These are phyloP conservation scores for Pseudozyma pruni DNA, from an alignment of 1,284 basidiomycete species.

Conservation along the genomic window DNA sequence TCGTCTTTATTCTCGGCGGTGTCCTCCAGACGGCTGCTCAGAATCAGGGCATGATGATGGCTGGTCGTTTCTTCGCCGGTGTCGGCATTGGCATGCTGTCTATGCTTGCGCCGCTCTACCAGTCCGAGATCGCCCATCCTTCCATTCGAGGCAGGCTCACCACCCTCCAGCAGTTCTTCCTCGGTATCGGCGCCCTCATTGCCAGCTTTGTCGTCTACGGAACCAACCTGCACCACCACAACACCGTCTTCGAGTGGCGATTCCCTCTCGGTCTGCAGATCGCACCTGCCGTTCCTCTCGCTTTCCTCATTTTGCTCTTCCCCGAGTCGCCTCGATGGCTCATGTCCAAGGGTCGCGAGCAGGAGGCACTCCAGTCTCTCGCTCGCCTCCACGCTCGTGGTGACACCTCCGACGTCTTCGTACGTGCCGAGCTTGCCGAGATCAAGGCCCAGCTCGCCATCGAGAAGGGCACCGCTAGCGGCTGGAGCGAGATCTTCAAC, in stretches of 20 bases:
- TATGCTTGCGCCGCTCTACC: conserved; percentile 74
- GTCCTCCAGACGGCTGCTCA: conserved; percentile 71
- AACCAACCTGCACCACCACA: conserved; percentile 65
- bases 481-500: conserved; percentile 72
- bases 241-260: conserved; percentile 71
- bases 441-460: conserved; percentile 67
- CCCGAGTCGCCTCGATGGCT: conserved; percentile 74
- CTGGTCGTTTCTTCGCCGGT: conserved; percentile 74
- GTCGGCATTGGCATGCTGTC: conserved; percentile 73
- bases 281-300: conserved; percentile 72
- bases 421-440: conserved; percentile 69
- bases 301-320: conserved; percentile 72
- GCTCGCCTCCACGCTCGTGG: conserved; percentile 73
- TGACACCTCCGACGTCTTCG: conserved; percentile 70
- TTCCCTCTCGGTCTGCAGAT: conserved; percentile 71
- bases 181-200: conserved; percentile 71
- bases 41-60: conserved; percentile 75
- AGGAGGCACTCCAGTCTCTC: conserved; percentile 70
- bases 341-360: conserved; percentile 72
- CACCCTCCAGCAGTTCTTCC: conserved; percentile 74
- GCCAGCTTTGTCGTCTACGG: conserved; percentile 70
- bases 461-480: conserved; percentile 47
- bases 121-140: conserved; percentile 75
- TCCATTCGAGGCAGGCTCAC: conserved; percentile 75
- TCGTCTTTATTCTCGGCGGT: conserved; percentile 73